Evolutionary conservation across 805 yeast genomes (phyloP), one percentile per base, ranked within the genome.

Genomic region (Cephaloascus albidus): DNA sequence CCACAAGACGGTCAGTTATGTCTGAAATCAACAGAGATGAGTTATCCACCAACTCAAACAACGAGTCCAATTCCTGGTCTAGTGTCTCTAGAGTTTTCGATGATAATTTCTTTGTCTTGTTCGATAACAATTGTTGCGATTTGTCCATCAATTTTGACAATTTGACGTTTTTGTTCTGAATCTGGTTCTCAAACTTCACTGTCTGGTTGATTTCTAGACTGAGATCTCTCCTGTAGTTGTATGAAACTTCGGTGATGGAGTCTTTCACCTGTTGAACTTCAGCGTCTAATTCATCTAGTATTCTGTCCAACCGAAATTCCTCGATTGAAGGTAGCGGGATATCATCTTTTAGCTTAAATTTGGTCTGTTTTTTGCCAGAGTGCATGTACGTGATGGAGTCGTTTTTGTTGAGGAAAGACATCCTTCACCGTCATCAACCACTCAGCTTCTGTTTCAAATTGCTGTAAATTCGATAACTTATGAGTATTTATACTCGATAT

Each of bases 221-320:
- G 31, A 60, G 33, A 42, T 61, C 66, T n/a, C 45, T 45, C 1
- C 47, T 40, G 40, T 54, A 60, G 35, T 43, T 45, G 3, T 33
- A 32, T 15, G 45, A 43, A 2, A 57, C 50, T 3, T 43, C 41
- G 8, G 42, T 19, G 1, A 60, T 41, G 10, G 60, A 51, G 8
- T 49, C 47, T 2, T 45, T 45, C 15, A 58, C 35, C 19, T 51
- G 40, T 16, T 41, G 30, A 4, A 49, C 33, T 10, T 45, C 37
- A 12, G 38, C 35, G 4, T 48, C 38, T 14, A 48, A 28, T 1
- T 40, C 37, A 3, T 36, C 38, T 1, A 45, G 37, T 5, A 35
- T 38, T 5, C 30, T 33, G 18, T 37, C 37, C n/a, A 50, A 37
- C 4, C 35, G 28, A 3, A 44, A 43, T 3, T 49, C 28, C 10